Percentiles rank a stretch among this genome's conserved stretches.
phyloP scores from a whole-genome alignment of 2,329 filamentous ascomycete species.

The Trichoderma citrinoviride region DNA sequence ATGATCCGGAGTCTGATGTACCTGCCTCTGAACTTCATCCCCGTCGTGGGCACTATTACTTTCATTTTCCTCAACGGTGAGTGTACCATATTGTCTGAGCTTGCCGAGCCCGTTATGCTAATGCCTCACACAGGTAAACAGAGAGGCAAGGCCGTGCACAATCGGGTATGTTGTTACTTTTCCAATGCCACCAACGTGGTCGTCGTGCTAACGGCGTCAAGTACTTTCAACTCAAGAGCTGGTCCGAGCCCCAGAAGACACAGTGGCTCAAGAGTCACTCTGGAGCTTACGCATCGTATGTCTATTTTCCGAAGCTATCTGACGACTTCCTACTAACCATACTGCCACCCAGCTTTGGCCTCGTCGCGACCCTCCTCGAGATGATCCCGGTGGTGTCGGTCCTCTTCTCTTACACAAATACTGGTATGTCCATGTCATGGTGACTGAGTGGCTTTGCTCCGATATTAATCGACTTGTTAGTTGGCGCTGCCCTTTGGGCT shows the following conservation, averaged over 20 bases:
- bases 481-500: slow-evolving; percentile 92
- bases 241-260: slow-evolving; percentile 62
- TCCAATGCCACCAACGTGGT: background rate
- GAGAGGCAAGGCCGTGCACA: slow-evolving; percentile 51
- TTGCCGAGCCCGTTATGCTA: background rate
- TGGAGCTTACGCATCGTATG: slow-evolving; percentile 78
- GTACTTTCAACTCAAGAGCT: slow-evolving; percentile 91
- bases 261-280: slow-evolving; percentile 68
- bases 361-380: slow-evolving; percentile 74
- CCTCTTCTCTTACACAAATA: slow-evolving; percentile 86
- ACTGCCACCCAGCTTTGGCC: slow-evolving; percentile 61
- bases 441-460: background rate
- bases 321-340: slow-evolving; percentile 13
- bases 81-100: background rate
- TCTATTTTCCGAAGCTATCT: background rate
- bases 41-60: slow-evolving; percentile 76
- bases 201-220: slow-evolving; percentile 36
- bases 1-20: slow-evolving; percentile 80
- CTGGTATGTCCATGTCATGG: slow-evolving; percentile 45
- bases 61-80: slow-evolving; percentile 76
- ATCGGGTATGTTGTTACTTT: slow-evolving; percentile 45
- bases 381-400: slow-evolving; percentile 81
- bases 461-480: slow-evolving; percentile 39
- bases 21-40: slow-evolving; percentile 89
- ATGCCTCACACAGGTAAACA: slow-evolving; percentile 39